Evolutionary conservation across 805 yeast genomes (phyloP), one percentile per base, ranked within the genome.

Genomic region (Isabelozyma gotoi): DNA sequence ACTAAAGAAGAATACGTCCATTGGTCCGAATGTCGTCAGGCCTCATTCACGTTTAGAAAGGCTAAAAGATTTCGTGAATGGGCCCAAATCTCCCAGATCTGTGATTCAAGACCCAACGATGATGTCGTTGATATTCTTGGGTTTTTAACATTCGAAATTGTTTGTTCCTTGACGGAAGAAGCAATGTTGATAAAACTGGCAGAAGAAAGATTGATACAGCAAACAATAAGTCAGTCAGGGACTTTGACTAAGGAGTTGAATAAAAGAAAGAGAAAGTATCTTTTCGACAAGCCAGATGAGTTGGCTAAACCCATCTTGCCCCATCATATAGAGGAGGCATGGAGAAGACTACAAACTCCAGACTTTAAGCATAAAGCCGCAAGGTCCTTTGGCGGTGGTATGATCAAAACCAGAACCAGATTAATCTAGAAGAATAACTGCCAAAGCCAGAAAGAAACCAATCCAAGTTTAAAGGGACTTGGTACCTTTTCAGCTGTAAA

Each of bases 1-100:
- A 94, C 99, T 0, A 85, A 83, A 58, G 97, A 94, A 56, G 99
- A 94, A 60, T 94, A 94, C 57, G 99, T 91, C 14, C 99, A 94
- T 62, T 94, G 98, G 97, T 88, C 96, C 10, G 99, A 94, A 59
- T 94, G 99, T 66, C 80, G 99, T 48, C 99, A 94, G 63, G 98
- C 98, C 1, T 84, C 95, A 46, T 94, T 94, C 62, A 94, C 99
- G 1, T 94, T 90, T 57, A 77, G 97, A 53, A 94, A 94, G 62
- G 86, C 87, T n/a, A 90, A 90, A 61, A 72, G 97, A 57, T 94
- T 94, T 61, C 78, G 92, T 57, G 99, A 94, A 56, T 94, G 99
- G 99, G 92, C 96, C 14, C 96, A 94, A 10, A 80, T 92, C 36
- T 67, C 88, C 0, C 84, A 81, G 41, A 68, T 94, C 33, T 84